Conservation (phyloP, 805 yeast species). For the Ogataea pini region DNA sequence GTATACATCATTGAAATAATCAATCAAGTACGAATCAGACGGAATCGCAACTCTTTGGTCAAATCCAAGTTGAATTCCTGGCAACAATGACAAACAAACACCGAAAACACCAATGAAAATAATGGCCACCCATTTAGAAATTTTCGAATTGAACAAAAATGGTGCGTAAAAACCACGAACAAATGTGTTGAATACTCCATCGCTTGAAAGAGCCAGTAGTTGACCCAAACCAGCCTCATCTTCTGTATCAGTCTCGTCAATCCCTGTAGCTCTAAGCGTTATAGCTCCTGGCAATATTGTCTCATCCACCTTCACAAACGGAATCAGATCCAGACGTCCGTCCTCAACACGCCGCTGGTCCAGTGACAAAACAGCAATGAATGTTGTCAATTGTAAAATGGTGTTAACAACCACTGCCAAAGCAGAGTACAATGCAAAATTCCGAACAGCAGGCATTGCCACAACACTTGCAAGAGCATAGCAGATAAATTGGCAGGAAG, state of each 20-base stretch:
- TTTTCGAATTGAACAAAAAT: conserved; percentile 48
- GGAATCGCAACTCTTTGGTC: conserved; percentile 93
- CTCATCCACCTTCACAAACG: conserved; percentile 46
- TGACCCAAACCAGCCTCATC: conserved; percentile 26
- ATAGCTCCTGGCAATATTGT: conserved; percentile 9
- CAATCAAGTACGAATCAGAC: conserved; percentile 72
- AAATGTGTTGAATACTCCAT: conserved; percentile 39
- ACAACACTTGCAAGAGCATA: conserved; percentile 78
- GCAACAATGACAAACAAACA: conserved; percentile 66
- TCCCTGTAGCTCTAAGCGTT: conserved; percentile 16
- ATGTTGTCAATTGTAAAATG: conserved; percentile 75
- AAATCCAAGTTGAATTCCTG: conserved; percentile 71
- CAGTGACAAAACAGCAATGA: conserved; percentile 67
- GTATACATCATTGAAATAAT: conserved; percentile 77
- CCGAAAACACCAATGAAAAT: conserved; percentile 66
- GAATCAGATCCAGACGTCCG: conserved; percentile 60
- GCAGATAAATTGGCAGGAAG: conserved; percentile 76
- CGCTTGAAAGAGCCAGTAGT: conserved; percentile 25
- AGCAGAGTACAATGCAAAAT: conserved; percentile 89
- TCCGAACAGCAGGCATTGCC: conserved; percentile 93
- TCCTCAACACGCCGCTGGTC: conserved; percentile 65
- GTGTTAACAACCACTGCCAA: conserved; percentile 81
- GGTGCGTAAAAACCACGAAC: conserved; percentile 60
- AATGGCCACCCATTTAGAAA: conserved; percentile 49
- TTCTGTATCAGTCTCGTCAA: conserved; percentile 11